Evolutionary conservation across 192 early-diverging fungal species (phyloP).

Genomic region (Linnemannia zychae): DNA sequence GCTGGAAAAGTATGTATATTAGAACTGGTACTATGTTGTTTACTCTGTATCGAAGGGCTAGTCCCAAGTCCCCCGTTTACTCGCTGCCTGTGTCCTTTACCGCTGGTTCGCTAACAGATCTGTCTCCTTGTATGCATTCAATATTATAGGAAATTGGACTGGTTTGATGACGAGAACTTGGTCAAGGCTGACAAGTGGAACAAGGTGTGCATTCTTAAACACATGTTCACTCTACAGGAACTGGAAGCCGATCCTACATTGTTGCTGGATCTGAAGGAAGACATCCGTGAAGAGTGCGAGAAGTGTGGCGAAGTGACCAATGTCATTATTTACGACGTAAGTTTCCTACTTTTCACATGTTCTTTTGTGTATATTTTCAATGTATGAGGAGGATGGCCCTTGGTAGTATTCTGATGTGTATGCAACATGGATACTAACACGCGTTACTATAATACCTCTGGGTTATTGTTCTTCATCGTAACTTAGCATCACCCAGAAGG

Average conservation of each 20-base stretch:
- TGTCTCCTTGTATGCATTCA: not conserved
- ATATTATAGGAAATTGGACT: conserved; percentile 83
- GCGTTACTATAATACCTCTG: no score
- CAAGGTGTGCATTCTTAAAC: conserved; percentile 91
- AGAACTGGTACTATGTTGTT: no score
- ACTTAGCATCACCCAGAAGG: conserved; percentile 82
- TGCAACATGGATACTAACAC: not conserved
- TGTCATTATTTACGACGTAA: conserved; percentile 94
- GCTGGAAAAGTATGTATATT: conserved; percentile 75
- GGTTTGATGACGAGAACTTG: conserved; percentile 82
- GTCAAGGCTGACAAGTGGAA: conserved; percentile 81
- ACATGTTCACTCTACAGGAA: conserved; percentile 94
- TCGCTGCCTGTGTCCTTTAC: no score
- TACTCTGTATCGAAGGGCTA: no score
- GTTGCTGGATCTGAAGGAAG: conserved; percentile 92
- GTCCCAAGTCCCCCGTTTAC: no score
- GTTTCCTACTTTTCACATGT: conserved; percentile 37
- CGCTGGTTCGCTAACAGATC: no score
- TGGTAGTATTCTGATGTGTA: no score
- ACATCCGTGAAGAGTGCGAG: conserved; percentile 94
- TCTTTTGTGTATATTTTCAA: conserved; percentile 61
- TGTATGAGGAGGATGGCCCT: no score
- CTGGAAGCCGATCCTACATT: conserved; percentile 90
- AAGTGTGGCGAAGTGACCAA: conserved; percentile 95
- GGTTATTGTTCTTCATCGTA: not conserved